Evolutionary conservation across 2,329 filamentous ascomycete genomes (phyloP).

Genomic region (Chalaropsis thielavioides): DNA sequence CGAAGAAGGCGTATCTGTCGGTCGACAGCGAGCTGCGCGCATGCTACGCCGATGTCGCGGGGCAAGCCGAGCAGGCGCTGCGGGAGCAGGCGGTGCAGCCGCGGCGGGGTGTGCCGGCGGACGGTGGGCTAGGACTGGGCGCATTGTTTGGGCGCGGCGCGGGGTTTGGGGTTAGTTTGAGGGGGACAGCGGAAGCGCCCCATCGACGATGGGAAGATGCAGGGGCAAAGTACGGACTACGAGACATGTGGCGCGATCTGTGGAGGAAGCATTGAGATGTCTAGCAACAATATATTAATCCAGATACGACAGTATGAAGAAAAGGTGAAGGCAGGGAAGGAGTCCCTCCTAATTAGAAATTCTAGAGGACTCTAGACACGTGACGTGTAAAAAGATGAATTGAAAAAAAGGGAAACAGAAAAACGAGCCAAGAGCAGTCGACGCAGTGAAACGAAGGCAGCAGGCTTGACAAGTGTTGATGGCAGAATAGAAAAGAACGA

Average conservation of each 20-base stretch:
- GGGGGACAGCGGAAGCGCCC: no score
- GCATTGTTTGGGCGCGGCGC: not conserved
- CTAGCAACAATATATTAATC: not conserved
- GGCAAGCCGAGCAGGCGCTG: slow-evolving; percentile 57
- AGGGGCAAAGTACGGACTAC: slow-evolving; percentile 67
- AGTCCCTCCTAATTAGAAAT: not conserved
- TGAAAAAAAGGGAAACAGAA: slow-evolving; percentile 17
- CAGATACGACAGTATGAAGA: not conserved
- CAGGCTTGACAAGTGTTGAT: not conserved
- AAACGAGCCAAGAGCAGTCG: not conserved
- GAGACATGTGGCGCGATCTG: slow-evolving; percentile 78
- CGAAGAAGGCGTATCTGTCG: slow-evolving; percentile 82
- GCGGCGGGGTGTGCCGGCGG: slow-evolving; percentile 28
- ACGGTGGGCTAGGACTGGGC: slow-evolving; percentile 20
- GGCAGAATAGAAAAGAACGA: not conserved
- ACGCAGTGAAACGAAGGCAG: not conserved
- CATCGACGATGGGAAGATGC: slow-evolving; percentile 33
- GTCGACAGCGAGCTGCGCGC: slow-evolving; percentile 66
- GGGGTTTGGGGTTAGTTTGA: slow-evolving; percentile 20
- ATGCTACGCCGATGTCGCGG: slow-evolving; percentile 79
- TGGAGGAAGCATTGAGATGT: slow-evolving; percentile 29
- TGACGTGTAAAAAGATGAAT: not conserved
- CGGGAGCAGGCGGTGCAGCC: slow-evolving; percentile 43
- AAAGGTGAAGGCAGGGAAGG: no score
- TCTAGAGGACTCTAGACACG: not conserved